Conservation (phyloP, 2,329 filamentous ascomycete genomes). For the Penicillium sclerotigenum region DNA sequence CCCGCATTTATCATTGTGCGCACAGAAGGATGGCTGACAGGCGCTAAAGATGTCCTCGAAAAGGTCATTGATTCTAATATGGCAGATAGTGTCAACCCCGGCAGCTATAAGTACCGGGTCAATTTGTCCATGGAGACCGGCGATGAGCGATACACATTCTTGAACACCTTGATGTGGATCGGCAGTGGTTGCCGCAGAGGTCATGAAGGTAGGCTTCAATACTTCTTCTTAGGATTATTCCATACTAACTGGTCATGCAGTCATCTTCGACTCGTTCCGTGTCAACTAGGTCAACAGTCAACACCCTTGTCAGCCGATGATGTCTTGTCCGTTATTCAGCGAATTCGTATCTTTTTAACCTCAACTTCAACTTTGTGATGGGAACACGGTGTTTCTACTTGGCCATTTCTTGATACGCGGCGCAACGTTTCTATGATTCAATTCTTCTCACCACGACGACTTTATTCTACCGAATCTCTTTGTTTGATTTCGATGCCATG, state of each 20-base stretch:
- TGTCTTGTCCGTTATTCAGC: constrained; percentile 23
- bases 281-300: constrained; percentile 28
- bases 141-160: constrained; percentile 49
- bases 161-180: constrained; percentile 52
- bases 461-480: not conserved
- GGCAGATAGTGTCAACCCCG: constrained; percentile 48
- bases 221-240: not conserved
- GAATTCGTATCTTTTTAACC: constrained; percentile 10
- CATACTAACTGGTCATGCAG: constrained; percentile 17
- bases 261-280: constrained; percentile 40
- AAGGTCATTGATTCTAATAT: constrained; percentile 45
- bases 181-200: constrained; percentile 48
- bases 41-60: constrained; percentile 49
- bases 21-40: constrained; percentile 49
- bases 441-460: not conserved
- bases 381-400: constrained; percentile 25
- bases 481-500: constrained; percentile 2
- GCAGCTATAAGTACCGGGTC: constrained; percentile 49
- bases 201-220: constrained; percentile 40
- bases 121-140: constrained; percentile 50
- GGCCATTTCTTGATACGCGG: constrained; percentile 8
- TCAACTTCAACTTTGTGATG: constrained; percentile 10
- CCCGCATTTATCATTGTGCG: constrained; percentile 49
- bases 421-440: constrained; percentile 12
- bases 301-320: constrained; percentile 1